A percentile compares a stretch with the other conserved stretches of the same genome.
Evolutionary conservation across 23 red algal genomes (phyloP).

Genomic region (Gracilaria domingensis): DNA sequence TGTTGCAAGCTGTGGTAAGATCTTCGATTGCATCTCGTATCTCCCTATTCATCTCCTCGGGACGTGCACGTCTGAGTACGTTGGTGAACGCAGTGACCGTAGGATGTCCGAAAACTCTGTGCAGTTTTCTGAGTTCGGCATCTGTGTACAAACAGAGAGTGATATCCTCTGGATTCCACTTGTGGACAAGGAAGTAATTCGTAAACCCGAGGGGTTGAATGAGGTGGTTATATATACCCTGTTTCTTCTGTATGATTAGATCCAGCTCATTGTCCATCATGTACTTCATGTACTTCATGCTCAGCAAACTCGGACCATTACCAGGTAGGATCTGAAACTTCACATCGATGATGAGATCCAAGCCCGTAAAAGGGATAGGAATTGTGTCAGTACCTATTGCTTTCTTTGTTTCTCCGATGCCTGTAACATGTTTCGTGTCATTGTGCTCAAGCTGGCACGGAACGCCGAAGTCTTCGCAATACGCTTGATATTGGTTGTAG

Average conservation of each 20-base stretch:
- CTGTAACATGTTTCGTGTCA: background rate
- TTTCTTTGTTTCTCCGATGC: background rate
- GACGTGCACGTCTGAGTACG: background rate
- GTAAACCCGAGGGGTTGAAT: background rate
- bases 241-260: background rate
- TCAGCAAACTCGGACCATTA: conserved; percentile 1
- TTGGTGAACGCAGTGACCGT: background rate
- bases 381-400: conserved; percentile 1
- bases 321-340: conserved; percentile 11
- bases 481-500: background rate
- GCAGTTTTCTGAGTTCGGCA: conserved; percentile 3
- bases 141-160: conserved; percentile 10
- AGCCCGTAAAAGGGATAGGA: conserved; percentile 9
- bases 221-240: background rate
- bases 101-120: conserved; percentile 1
- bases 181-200: too few relatives aligned
- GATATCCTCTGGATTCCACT: conserved; percentile 20
- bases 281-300: conserved; percentile 18
- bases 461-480: conserved; percentile 20
- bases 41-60: background rate
- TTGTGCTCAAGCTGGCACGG: background rate
- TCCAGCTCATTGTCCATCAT: conserved; percentile 49
- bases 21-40: background rate
- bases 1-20: background rate
- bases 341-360: conserved; percentile 24